Evolutionary conservation across 1,139 yeast genomes (phyloP).

Genomic region (Pneumocystis jirovecii): DNA sequence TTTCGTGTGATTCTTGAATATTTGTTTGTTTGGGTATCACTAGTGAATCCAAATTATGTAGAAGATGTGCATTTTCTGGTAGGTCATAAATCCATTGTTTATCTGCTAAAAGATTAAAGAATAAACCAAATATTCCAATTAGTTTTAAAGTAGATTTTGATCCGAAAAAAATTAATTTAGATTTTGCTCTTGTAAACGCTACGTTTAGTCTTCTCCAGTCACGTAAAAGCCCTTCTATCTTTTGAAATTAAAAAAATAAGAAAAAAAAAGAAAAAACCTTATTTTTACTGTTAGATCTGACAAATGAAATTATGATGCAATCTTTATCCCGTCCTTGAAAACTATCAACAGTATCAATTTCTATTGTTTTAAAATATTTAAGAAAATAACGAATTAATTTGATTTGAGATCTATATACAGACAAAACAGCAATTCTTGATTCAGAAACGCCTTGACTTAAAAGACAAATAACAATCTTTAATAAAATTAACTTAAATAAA

Average conservation of each 20-base stretch:
- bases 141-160: constrained; percentile 48
- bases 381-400: constrained; percentile 28
- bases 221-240: constrained; percentile 60
- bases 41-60: not conserved
- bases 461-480: constrained; percentile 41
- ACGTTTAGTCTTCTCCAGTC: constrained; percentile 93
- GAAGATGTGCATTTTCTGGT: constrained; percentile 25
- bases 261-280: not conserved
- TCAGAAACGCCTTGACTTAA: constrained; percentile 45
- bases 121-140: constrained; percentile 43
- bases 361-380: constrained; percentile 34
- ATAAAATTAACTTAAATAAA: not conserved
- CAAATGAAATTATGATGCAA: constrained; percentile 73
- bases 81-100: constrained; percentile 52
- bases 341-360: constrained; percentile 83
- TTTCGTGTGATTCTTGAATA: not conserved
- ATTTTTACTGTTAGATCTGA: constrained; percentile 56
- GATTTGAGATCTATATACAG: constrained; percentile 75
- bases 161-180: constrained; percentile 71
- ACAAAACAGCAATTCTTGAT: constrained; percentile 64
- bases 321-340: constrained; percentile 95
- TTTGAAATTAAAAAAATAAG: constrained; percentile 12
- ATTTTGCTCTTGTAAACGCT: constrained; percentile 79
- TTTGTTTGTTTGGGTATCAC: not conserved
- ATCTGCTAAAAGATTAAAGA: constrained; percentile 43